A percentile compares a stretch with the other conserved stretches of the same genome.
phyloP scores from a whole-genome alignment of 352 stramenopile species.

The Blastocystis sp. region DNA sequence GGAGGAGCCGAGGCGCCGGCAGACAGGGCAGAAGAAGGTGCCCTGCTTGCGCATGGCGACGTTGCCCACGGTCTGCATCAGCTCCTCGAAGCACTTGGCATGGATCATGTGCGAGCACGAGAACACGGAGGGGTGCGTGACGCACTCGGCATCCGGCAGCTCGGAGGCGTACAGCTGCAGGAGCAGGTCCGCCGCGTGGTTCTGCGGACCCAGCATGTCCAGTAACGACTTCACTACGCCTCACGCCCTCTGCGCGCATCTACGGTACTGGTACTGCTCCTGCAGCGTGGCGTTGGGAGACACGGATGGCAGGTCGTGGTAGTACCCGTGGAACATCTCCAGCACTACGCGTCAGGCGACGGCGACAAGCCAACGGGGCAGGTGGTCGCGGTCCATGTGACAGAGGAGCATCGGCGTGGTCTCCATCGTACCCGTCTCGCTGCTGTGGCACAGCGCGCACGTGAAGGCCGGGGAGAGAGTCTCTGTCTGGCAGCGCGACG shows the following conservation, averaged over 20 bases:
- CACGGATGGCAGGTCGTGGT: not conserved
- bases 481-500: not conserved
- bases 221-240: not conserved
- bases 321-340: constrained; percentile 7
- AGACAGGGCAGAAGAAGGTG: constrained; percentile 64
- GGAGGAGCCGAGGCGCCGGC: constrained; percentile 9
- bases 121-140: not conserved
- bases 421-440: not conserved
- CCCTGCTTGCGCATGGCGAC: not conserved
- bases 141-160: not conserved
- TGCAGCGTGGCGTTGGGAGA: constrained; percentile 23
- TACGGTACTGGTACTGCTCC: constrained; percentile 6
- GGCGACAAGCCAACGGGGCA: not conserved
- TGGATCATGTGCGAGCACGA: constrained; percentile 49
- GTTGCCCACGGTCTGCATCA: not conserved
- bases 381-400: not conserved
- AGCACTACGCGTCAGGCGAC: not conserved
- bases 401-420: constrained; percentile 9
- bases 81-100: constrained; percentile 23
- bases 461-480: not conserved
- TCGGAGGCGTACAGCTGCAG: not conserved
- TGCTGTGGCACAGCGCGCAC: constrained; percentile 2
- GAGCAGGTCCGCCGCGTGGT: not conserved
- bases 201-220: not conserved
- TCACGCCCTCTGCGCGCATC: not conserved